Conservation (phyloP, 2,329 filamentous ascomycete genomes). For the Calonectria leucothoes region DNA sequence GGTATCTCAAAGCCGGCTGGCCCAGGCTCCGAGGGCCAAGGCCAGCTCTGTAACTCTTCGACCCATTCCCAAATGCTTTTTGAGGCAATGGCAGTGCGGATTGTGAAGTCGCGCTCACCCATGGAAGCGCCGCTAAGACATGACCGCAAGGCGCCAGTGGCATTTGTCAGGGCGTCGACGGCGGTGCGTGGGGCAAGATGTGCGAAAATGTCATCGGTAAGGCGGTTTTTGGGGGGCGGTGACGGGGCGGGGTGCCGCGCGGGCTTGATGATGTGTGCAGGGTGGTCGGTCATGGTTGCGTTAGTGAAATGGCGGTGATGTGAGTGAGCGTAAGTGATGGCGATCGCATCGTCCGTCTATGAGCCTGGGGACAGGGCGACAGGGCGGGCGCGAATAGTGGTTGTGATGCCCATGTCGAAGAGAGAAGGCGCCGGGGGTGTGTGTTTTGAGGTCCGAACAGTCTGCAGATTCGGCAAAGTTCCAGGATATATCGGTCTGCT, state of each 20-base stretch:
- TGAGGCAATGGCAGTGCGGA: conserved; percentile 76
- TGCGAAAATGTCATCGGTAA: conserved; percentile 69
- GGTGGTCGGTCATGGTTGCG: conserved; percentile 49
- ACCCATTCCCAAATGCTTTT: conserved; percentile 80
- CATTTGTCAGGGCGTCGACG: conserved; percentile 68
- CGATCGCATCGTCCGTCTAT: conserved; percentile 44
- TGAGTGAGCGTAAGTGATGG: conserved; percentile 30
- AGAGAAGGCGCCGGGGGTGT: conserved; percentile 32
- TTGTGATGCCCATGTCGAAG: conserved; percentile 45
- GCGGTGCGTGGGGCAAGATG: conserved; percentile 71
- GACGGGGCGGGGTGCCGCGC: conserved; percentile 51
- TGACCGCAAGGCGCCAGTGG: conserved; percentile 62
- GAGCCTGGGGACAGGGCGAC: conserved; percentile 42
- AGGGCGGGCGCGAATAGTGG: conserved; percentile 32
- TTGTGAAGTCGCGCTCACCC: conserved; percentile 77
- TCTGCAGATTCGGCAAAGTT: conserved; percentile 11
- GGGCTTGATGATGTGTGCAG: conserved; percentile 46
- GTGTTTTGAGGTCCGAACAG: conserved; percentile 22
- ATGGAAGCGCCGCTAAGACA: conserved; percentile 73
- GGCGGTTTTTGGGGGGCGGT: conserved; percentile 57
- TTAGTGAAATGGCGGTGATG: conserved; percentile 32
- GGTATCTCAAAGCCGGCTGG: conserved; percentile 67
- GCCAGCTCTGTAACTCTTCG: conserved; percentile 73
- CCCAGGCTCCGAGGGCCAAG: conserved; percentile 63
- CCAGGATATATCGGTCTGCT: conserved; percentile 10